A percentile compares a stretch with the other conserved stretches of the same genome.
phyloP scores from a whole-genome alignment of 768 basidiomycete genomes.

The Hericium rajendrae region DNA sequence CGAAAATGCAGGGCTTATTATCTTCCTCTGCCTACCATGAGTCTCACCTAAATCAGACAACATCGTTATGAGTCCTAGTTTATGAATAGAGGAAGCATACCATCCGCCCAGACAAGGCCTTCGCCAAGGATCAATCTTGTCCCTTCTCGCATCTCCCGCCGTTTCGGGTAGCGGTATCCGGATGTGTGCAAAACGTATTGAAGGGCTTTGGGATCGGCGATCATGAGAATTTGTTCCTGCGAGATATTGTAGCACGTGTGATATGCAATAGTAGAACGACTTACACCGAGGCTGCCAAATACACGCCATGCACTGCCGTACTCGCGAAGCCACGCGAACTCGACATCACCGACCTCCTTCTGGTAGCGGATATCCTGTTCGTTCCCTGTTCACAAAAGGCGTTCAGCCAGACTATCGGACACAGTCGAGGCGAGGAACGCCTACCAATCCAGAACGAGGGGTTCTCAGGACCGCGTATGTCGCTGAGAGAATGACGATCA shows the following conservation, averaged over 20 bases:
- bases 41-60: slow-evolving; percentile 6
- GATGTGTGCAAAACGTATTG: slow-evolving; percentile 22
- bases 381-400: not conserved
- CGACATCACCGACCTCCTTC: not conserved
- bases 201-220: slow-evolving; percentile 12
- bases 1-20: slow-evolving; percentile 18
- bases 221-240: not conserved
- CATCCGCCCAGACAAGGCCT: slow-evolving; percentile 10
- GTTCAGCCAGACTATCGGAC: not conserved
- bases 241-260: not conserved
- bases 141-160: slow-evolving; percentile 6
- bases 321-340: slow-evolving; percentile 6
- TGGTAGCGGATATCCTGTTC: not conserved
- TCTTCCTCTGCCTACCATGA: slow-evolving; percentile 16
- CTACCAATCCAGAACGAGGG: not conserved
- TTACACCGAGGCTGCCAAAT: slow-evolving; percentile 12
- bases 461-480: not conserved
- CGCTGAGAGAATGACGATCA: not conserved
- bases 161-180: slow-evolving; percentile 18
- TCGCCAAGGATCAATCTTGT: slow-evolving; percentile 14
- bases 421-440: not conserved
- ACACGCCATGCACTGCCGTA: slow-evolving; percentile 11
- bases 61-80: not conserved
- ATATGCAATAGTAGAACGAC: not conserved
- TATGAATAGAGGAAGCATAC: not conserved